Conservation (phyloP, 2,329 filamentous ascomycete genomes). For the Helotiales sp. region DNA sequence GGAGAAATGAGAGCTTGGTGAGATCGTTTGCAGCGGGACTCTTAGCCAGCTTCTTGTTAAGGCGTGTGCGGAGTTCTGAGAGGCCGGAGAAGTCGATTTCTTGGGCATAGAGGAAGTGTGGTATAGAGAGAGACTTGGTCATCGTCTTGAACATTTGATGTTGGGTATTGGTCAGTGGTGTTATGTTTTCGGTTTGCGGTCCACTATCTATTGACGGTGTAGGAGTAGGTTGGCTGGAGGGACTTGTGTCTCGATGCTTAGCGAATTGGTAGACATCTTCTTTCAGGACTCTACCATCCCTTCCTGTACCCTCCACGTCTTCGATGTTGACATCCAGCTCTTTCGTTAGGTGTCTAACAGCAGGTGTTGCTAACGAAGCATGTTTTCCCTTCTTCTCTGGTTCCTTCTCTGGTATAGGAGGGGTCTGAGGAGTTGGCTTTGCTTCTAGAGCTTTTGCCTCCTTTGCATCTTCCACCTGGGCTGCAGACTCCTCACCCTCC, state of each 20-base stretch:
- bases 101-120: slow-evolving; percentile 94
- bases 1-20: slow-evolving; percentile 80
- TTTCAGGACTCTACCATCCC: slow-evolving; percentile 86
- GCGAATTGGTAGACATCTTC: slow-evolving; percentile 82
- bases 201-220: slow-evolving; percentile 23
- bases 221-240: slow-evolving; percentile 22
- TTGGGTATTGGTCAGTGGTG: slow-evolving; percentile 76
- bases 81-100: slow-evolving; percentile 81
- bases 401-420: slow-evolving; percentile 1
- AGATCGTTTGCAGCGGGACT: slow-evolving; percentile 39
- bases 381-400: slow-evolving; percentile 52
- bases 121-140: slow-evolving; percentile 87
- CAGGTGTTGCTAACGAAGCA: slow-evolving; percentile 82
- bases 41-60: slow-evolving; percentile 64
- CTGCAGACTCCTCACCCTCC: slow-evolving; percentile 21
- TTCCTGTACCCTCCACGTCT: slow-evolving; percentile 81
- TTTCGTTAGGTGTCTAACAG: slow-evolving; percentile 85
- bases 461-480: slow-evolving; percentile 12
- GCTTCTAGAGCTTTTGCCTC: background rate
- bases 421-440: background rate
- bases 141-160: slow-evolving; percentile 96
- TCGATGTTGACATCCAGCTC: slow-evolving; percentile 76
- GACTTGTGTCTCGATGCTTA: slow-evolving; percentile 47
- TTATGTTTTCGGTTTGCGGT: slow-evolving; percentile 65
- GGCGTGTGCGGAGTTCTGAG: slow-evolving; percentile 67